Evolutionary conservation across 805 yeast genomes (phyloP).

Genomic region (Yueomyces sinensis): DNA sequence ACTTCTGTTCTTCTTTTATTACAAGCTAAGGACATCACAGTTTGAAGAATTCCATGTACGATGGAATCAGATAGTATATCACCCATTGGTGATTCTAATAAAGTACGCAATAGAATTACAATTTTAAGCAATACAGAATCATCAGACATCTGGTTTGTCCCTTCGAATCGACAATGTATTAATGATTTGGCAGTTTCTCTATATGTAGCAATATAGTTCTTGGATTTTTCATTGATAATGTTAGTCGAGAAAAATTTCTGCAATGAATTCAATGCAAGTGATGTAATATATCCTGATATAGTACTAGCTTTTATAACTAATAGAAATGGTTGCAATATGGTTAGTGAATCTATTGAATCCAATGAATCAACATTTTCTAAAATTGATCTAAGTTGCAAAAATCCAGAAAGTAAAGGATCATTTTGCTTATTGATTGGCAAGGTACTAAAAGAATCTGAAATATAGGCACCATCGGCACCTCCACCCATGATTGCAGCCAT

Average conservation of each 20-base stretch:
- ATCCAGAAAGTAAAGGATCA: constrained; percentile 60
- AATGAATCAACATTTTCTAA: constrained; percentile 41
- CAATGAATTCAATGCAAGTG: constrained; percentile 61
- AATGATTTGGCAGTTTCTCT: constrained; percentile 38
- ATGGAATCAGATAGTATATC: constrained; percentile 59
- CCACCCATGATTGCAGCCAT: constrained; percentile 77
- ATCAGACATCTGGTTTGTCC: constrained; percentile 79
- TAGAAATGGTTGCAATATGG: constrained; percentile 73
- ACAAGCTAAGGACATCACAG: constrained; percentile 80
- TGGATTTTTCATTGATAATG: constrained; percentile 41
- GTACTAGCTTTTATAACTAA: constrained; percentile 66
- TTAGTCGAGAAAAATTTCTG: constrained; percentile 57
- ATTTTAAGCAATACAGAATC: constrained; percentile 80
- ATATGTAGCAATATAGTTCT: constrained; percentile 46
- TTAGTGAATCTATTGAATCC: constrained; percentile 48
- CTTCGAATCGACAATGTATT: constrained; percentile 89
- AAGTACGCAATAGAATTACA: constrained; percentile 48
- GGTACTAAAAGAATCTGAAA: constrained; percentile 21
- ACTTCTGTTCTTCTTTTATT: constrained; percentile 85
- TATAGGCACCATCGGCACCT: constrained; percentile 27
- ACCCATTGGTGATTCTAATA: constrained; percentile 47
- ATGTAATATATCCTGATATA: constrained; percentile 73
- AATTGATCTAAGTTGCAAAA: constrained; percentile 61
- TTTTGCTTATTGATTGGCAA: constrained; percentile 4
- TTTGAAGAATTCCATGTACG: constrained; percentile 75